Base-by-base conservation (phyloP, 2,329 filamentous ascomycete species). In the Septoria petroselini region DNA sequence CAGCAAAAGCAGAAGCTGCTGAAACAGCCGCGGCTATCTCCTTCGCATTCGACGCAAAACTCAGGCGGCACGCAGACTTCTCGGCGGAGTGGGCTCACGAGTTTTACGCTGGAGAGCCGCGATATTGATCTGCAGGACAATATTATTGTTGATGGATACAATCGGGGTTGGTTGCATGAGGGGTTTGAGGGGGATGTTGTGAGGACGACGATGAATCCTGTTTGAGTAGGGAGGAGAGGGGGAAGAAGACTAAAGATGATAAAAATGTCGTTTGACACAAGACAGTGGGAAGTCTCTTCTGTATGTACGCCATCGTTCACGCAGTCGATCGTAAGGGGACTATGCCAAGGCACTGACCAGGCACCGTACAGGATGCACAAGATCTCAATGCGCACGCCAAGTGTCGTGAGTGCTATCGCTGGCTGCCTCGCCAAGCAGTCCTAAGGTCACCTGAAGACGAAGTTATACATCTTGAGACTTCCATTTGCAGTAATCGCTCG, bases 91-190 rank as follows among this genome's bases (percentile, higher is more conserved):
- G n/a, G n/a, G n/a, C n/a, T n/a, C n/a, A 37, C 33, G 31, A 11
- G 0, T 4, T 8, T 31, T 2, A 37, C 31, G 21, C 31, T 37
- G 19, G 31, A 23, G 7, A 37, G 31, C 9, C 31, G 37, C n/a
- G 42, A 45, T 4, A 45, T 37, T n/a, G 34, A 37, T 27, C 14
- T 45, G 42, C 42, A 45, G 42, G 21, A 45, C 21, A 48, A 48
- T 6, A 48, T 41, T 15, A 48, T 48, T 23, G 44, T 48, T 4
- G 44, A 48, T 41, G 44, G 44, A 18, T 30, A 27, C 11, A 48
- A 48, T 21, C 44, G 44, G 17, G 34, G 37, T 37, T 48, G 44
- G 44, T 17, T 48, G 35, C 27, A 48, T n/a, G 44, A 48, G 33
- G 44, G 44, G 19, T 39, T 48, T 8, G 44, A 40, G 31, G 44